Conservation (phyloP, 441 rosid genomes). For the Populus hybrid region DNA sequence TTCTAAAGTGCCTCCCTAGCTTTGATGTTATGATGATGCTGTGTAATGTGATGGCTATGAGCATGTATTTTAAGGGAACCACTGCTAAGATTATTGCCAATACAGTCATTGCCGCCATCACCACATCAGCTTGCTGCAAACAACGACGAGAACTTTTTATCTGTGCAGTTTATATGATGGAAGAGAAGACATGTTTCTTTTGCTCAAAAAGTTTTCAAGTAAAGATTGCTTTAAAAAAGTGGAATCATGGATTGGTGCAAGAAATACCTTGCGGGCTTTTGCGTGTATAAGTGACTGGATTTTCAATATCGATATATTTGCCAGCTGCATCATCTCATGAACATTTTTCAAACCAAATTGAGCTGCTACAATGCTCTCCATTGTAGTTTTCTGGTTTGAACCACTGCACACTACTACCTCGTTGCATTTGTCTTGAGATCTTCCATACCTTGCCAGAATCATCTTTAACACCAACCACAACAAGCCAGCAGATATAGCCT, state of each 20-base stretch:
- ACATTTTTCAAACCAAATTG: constrained; percentile 54
- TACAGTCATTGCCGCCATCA: constrained; percentile 40
- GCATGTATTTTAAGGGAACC: constrained; percentile 52
- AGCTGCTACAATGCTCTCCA: constrained; percentile 79
- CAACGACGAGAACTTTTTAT: neutral
- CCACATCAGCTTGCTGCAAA: constrained; percentile 64
- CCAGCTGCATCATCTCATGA: constrained; percentile 52
- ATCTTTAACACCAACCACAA: constrained; percentile 50
- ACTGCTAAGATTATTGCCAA: constrained; percentile 51
- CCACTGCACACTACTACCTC: constrained; percentile 65
- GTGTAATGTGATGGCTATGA: constrained; percentile 33
- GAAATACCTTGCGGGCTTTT: constrained; percentile 57
- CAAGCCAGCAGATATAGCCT: constrained; percentile 55
- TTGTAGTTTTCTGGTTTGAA: constrained; percentile 51
- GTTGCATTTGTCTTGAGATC: constrained; percentile 26
- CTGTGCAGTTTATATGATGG: neutral
- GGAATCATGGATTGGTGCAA: neutral
- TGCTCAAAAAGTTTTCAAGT: neutral
- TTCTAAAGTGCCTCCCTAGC: constrained; percentile 40
- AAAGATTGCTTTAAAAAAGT: neutral
- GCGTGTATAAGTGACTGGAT: constrained; percentile 57
- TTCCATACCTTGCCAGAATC: constrained; percentile 43
- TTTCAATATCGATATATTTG: constrained; percentile 68
- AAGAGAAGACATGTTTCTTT: neutral
- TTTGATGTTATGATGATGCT: constrained; percentile 45